phyloP scores from a whole-genome alignment of 2,329 filamentous ascomycete genomes.

The Didymella sp. region DNA sequence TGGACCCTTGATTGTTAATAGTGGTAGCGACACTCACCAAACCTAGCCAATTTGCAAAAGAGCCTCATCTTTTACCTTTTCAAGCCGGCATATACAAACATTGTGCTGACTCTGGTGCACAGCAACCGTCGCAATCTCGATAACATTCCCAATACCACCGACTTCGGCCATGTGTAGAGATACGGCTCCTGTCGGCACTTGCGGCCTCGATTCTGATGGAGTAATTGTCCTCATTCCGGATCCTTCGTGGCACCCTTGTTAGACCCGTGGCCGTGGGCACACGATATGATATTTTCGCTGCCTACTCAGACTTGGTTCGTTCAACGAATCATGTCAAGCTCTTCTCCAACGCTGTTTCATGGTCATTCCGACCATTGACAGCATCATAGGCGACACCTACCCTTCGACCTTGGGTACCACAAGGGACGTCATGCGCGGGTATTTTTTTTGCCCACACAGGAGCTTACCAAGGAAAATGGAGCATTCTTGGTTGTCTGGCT shows the following conservation, averaged over 20 bases:
- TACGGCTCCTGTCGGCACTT: conserved; percentile 8
- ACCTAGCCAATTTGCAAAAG: not conserved
- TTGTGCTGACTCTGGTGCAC: not conserved
- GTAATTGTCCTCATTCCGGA: conserved; percentile 17
- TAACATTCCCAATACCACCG: conserved; percentile 15
- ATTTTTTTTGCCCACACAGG: not conserved
- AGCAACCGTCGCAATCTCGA: conserved; percentile 17
- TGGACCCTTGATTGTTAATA: not conserved
- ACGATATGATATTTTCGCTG: conserved; percentile 5
- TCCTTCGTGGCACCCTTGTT: conserved; percentile 20
- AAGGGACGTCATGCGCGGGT: conserved; percentile 15
- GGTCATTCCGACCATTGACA: conserved; percentile 10
- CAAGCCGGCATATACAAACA: conserved; percentile 11
- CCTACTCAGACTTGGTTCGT: not conserved
- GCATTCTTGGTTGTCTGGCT: conserved; percentile 21
- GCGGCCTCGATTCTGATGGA: conserved; percentile 8
- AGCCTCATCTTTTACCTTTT: not conserved
- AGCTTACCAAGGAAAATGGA: conserved; percentile 6
- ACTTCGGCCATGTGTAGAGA: conserved; percentile 6
- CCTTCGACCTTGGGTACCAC: conserved; percentile 7
- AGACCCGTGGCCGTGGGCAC: conserved; percentile 13
- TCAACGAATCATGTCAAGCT: conserved; percentile 7
- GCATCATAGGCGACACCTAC: conserved; percentile 8
- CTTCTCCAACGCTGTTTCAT: conserved; percentile 11
- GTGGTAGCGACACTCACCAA: not conserved